Evolutionary conservation across 176 grass and related monocot genomes (phyloP).

Genomic region (Oryza meyeriana): DNA sequence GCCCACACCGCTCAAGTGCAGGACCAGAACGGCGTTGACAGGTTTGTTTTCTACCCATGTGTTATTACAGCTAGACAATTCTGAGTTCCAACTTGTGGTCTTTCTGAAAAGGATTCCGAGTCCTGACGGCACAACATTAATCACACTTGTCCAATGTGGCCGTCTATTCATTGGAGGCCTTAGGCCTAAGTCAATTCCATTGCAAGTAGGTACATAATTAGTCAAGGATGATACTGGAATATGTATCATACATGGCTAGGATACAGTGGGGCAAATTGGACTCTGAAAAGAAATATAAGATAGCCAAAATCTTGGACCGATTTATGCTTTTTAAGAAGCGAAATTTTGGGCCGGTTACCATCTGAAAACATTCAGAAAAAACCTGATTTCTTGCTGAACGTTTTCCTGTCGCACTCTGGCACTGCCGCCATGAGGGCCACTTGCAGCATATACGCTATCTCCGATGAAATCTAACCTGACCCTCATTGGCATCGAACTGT

Average conservation of each 20-base stretch:
- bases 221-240: background rate
- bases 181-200: background rate
- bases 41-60: background rate
- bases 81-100: background rate
- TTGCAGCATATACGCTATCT: background rate
- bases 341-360: too few relatives aligned
- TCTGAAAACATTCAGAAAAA: background rate
- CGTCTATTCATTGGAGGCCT: conserved; percentile 17
- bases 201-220: background rate
- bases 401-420: background rate
- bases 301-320: too few relatives aligned
- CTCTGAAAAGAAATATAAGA: too few relatives aligned
- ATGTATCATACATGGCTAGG: too few relatives aligned
- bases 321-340: too few relatives aligned
- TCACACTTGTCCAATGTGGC: background rate
- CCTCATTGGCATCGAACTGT: background rate
- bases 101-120: background rate
- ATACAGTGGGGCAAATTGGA: too few relatives aligned
- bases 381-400: background rate
- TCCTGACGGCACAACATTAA: conserved; percentile 5
- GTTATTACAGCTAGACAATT: background rate
- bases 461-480: background rate
- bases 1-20: background rate
- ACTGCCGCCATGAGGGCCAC: background rate
- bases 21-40: background rate